Conservation (phyloP, 2,329 filamentous ascomycete species). For the Colletotrichum sp. region DNA sequence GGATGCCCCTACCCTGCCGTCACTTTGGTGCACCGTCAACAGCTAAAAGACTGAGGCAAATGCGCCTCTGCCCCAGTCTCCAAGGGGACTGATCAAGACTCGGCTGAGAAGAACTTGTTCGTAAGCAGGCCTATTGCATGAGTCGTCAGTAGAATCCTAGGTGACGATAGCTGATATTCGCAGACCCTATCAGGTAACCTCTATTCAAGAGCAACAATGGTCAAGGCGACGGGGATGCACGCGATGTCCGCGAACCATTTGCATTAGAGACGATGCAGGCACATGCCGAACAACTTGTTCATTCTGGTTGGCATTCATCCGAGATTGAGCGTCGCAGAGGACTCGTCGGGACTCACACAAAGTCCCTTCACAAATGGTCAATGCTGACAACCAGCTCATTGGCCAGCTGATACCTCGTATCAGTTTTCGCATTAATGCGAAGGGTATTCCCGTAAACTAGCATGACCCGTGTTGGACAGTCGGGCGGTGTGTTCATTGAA, state of each 20-base stretch:
- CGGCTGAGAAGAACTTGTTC: neutral
- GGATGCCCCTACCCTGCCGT: neutral
- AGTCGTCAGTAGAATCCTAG: neutral
- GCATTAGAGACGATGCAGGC: neutral
- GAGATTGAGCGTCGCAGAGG: neutral
- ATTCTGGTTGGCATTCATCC: neutral
- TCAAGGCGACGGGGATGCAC: neutral
- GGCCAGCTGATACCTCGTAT: neutral
- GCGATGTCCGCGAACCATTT: neutral
- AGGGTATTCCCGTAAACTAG: neutral
- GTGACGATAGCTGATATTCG: neutral
- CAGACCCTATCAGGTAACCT: neutral
- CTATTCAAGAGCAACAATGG: neutral
- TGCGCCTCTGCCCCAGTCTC: neutral
- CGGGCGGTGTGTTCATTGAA: too few relatives aligned
- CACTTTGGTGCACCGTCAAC: neutral
- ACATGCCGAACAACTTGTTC: neutral
- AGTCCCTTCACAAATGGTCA: neutral
- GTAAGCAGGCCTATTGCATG: neutral
- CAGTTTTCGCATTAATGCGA: neutral
- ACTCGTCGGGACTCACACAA: neutral
- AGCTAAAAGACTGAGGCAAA: neutral
- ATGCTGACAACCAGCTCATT: neutral
- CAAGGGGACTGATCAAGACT: neutral
- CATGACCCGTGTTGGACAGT: neutral